Evolutionary conservation across 768 basidiomycete species (phyloP).

Genomic region (Lepiota venenata): DNA sequence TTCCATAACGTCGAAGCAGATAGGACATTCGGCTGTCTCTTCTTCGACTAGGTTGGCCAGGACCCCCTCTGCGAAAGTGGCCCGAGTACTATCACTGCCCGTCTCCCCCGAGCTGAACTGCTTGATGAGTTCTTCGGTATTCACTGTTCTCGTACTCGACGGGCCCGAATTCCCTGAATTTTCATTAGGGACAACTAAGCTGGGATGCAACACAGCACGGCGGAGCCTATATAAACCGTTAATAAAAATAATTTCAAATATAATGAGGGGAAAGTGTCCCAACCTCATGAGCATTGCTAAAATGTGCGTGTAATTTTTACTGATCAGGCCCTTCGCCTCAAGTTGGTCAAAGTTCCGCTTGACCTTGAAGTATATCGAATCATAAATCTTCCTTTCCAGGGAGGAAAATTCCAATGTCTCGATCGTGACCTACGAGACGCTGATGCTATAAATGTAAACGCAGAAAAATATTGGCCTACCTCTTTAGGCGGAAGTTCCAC

Average conservation of each 20-base stretch:
- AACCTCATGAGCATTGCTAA: slow-evolving; percentile 95
- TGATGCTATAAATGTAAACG: background rate
- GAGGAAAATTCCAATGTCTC: slow-evolving; percentile 80
- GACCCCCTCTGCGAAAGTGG: slow-evolving; percentile 57
- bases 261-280: slow-evolving; percentile 17
- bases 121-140: slow-evolving; percentile 58
- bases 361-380: slow-evolving; percentile 76
- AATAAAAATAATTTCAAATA: background rate
- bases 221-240: slow-evolving; percentile 53
- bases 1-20: slow-evolving; percentile 80
- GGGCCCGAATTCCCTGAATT: slow-evolving; percentile 35
- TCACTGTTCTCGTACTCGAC: slow-evolving; percentile 40
- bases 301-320: slow-evolving; percentile 83
- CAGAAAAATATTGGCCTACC: slow-evolving; percentile 29
- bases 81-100: slow-evolving; percentile 27
- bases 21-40: slow-evolving; percentile 64
- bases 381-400: slow-evolving; percentile 84
- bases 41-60: slow-evolving; percentile 59
- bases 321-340: slow-evolving; percentile 72
- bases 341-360: slow-evolving; percentile 80
- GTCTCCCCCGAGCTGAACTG: slow-evolving; percentile 41
- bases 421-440: slow-evolving; percentile 46
- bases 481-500: slow-evolving; percentile 88
- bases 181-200: slow-evolving; percentile 64
- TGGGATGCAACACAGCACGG: slow-evolving; percentile 90